These are phyloP conservation scores for Starmerella roubikii DNA, from an alignment of 805 yeast species.

Conservation along the genomic window DNA sequence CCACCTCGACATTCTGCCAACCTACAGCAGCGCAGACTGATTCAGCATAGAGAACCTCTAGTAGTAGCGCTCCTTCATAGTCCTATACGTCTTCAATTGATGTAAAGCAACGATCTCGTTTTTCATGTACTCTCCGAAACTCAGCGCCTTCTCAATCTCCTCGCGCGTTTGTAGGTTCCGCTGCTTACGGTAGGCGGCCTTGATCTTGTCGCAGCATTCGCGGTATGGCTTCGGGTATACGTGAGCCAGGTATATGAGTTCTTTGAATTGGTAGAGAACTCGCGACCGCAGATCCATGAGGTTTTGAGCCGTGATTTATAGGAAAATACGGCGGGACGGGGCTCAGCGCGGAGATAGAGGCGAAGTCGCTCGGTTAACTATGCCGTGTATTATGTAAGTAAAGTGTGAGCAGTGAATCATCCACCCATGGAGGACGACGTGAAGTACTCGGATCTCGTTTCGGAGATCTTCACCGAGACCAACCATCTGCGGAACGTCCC, in stretches of 20 bases:
- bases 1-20: not conserved
- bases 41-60: slow-evolving; percentile 1
- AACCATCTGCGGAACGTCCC: slow-evolving; percentile 27
- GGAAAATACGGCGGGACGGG: no score
- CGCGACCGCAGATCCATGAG: not conserved
- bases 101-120: slow-evolving; percentile 29
- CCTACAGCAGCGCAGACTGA: slow-evolving; percentile 1
- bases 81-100: slow-evolving; percentile 26
- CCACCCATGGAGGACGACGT: not conserved
- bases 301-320: no score
- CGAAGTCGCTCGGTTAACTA: no score
- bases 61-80: slow-evolving; percentile 26
- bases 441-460: slow-evolving; percentile 14
- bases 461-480: slow-evolving; percentile 16
- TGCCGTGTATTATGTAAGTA: no score
- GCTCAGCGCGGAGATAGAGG: no score
- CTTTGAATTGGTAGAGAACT: slow-evolving; percentile 28
- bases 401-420: no score
- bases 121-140: slow-evolving; percentile 28
- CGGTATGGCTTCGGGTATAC: slow-evolving; percentile 29
- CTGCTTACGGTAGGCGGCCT: slow-evolving; percentile 24
- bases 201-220: slow-evolving; percentile 22
- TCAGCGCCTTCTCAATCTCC: slow-evolving; percentile 25
- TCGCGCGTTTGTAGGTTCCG: slow-evolving; percentile 15
- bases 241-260: slow-evolving; percentile 28